Conservation (phyloP, 345 rosid species). For the Salix exigua region DNA sequence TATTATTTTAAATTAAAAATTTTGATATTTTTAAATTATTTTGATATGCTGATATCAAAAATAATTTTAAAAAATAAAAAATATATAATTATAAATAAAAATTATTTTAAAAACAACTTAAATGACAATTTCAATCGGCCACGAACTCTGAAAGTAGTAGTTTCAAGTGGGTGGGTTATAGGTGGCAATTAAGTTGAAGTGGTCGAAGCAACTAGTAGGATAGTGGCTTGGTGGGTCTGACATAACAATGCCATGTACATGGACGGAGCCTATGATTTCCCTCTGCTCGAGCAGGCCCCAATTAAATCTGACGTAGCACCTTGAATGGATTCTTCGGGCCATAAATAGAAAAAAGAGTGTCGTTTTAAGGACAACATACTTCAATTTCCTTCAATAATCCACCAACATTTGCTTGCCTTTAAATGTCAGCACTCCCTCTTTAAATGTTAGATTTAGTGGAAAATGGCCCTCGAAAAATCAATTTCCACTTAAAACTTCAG, state of each 20-base stretch:
- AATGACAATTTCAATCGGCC: no score
- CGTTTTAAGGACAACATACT: conserved; percentile 10
- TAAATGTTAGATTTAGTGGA: no score
- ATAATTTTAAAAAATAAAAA: no score
- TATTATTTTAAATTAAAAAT: no score
- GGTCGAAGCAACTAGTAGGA: conserved; percentile 10
- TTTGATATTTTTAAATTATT: no score
- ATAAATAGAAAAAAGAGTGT: conserved; percentile 8
- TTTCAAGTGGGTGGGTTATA: not conserved
- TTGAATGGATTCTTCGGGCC: conserved; percentile 3
- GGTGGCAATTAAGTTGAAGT: conserved; percentile 11
- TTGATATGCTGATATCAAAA: no score
- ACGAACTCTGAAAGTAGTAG: not conserved
- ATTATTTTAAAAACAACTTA: no score
- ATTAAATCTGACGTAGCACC: conserved; percentile 4
- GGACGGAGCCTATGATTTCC: not conserved
- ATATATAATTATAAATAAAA: fast-evolving
- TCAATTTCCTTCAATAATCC: conserved; percentile 11
- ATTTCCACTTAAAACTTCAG: not conserved
- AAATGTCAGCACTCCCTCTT: not conserved
- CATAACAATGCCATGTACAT: conserved; percentile 1
- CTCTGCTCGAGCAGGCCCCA: conserved; percentile 2
- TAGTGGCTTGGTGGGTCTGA: conserved; percentile 20
- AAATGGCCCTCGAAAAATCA: not conserved
- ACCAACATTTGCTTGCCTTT: conserved; percentile 20